These are phyloP conservation scores for Picochlorum sp. DNA, from an alignment of 139 green algal species.

Conservation along the genomic window DNA sequence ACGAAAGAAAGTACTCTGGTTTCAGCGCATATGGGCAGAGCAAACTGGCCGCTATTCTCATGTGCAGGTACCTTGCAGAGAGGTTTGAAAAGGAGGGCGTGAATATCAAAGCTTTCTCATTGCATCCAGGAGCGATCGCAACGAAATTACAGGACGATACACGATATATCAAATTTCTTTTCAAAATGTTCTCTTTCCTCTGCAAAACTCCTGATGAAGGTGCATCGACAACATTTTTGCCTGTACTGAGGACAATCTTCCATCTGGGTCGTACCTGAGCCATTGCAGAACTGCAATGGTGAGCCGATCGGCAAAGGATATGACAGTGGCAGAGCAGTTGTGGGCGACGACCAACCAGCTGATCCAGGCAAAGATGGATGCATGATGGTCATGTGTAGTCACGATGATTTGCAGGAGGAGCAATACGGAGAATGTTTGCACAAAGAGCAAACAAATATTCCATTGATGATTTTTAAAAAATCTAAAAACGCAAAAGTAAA, in stretches of 20 bases:
- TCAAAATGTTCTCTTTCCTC: not conserved
- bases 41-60: constrained; percentile 83
- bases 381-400: too few species aligned
- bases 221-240: constrained; percentile 64
- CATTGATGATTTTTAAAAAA: too few species aligned
- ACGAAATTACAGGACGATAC: constrained; percentile 54
- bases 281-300: constrained; percentile 26
- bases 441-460: too few species aligned
- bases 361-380: not conserved
- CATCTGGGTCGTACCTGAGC: constrained; percentile 41
- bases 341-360: constrained; percentile 51
- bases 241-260: constrained; percentile 28
- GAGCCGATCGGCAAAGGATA: constrained; percentile 2
- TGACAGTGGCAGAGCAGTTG: constrained; percentile 19
- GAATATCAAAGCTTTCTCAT: constrained; percentile 44
- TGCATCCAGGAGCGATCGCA: constrained; percentile 63
- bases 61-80: constrained; percentile 62
- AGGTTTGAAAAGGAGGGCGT: constrained; percentile 19
- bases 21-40: constrained; percentile 50
- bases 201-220: constrained; percentile 4
- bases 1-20: constrained; percentile 21
- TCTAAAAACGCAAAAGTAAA: too few species aligned
- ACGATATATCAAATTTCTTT: not conserved
- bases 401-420: too few species aligned
- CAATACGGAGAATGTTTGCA: too few species aligned